phyloP scores from a whole-genome alignment of 2,329 filamentous ascomycete species.

The Talaromyces albobiverticillius region DNA sequence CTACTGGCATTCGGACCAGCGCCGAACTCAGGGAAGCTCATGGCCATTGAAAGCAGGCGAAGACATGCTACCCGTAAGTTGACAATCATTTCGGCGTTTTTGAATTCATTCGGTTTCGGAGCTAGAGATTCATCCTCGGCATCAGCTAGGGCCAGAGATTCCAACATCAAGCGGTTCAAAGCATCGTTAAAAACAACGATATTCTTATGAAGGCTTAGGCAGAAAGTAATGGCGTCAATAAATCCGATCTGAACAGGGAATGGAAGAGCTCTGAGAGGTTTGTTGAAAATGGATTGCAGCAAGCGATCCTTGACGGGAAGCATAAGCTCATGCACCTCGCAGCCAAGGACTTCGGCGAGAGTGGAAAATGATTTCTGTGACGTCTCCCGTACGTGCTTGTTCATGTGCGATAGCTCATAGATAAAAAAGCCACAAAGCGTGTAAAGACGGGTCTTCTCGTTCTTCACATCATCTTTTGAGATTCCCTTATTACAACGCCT shows the following conservation, averaged over 20 bases:
- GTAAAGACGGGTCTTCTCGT: slow-evolving; percentile 64
- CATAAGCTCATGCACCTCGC: slow-evolving; percentile 83
- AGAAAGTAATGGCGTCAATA: slow-evolving; percentile 96
- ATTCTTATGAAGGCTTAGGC: slow-evolving; percentile 81
- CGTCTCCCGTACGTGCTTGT: slow-evolving; percentile 86
- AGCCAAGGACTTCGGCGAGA: slow-evolving; percentile 72
- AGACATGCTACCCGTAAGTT: slow-evolving; percentile 91
- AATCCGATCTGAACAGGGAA: slow-evolving; percentile 97
- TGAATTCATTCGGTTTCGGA: slow-evolving; percentile 88
- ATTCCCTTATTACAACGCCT: slow-evolving; percentile 73
- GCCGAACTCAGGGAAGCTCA: slow-evolving; percentile 87
- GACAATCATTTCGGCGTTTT: slow-evolving; percentile 93
- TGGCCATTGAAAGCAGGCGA: slow-evolving; percentile 85
- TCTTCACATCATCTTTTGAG: slow-evolving; percentile 74
- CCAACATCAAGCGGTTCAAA: slow-evolving; percentile 83
- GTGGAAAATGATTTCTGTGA: slow-evolving; percentile 77
- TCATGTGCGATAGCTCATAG: slow-evolving; percentile 90
- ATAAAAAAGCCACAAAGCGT: slow-evolving; percentile 82
- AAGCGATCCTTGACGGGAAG: slow-evolving; percentile 86
- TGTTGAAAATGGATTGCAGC: slow-evolving; percentile 89
- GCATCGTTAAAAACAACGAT: slow-evolving; percentile 91
- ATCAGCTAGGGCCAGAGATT: slow-evolving; percentile 90
- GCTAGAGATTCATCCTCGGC: slow-evolving; percentile 90
- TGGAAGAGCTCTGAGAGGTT: slow-evolving; percentile 86
- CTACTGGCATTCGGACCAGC: slow-evolving; percentile 67